Base-by-base conservation (phyloP, 2,329 filamentous ascomycete genomes). In the Venturia aucupariae region DNA sequence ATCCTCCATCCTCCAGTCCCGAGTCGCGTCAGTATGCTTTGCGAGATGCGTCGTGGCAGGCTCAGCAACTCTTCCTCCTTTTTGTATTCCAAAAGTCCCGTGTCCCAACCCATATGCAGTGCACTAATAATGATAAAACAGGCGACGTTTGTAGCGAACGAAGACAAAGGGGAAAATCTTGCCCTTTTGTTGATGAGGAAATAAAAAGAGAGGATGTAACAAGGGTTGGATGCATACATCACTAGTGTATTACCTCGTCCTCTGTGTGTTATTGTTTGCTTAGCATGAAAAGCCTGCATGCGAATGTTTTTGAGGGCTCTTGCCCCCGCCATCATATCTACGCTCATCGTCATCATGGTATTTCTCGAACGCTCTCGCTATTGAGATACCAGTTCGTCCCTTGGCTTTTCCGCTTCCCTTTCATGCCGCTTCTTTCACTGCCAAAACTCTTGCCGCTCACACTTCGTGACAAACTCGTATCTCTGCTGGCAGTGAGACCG, bases 401-500 rank as follows among this genome's bases (percentile, higher is more conserved):
- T 19, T 60, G 35, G 27, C 41, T 60, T 19, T 41, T 60, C 22
- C 38, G n/a, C 27, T 42, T 44, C n/a, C 59, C 41, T 44, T 44
- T 44, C 15, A 19, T 32, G 17, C 22, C 59, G 15, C 59, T 60
- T 32, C 41, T 60, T 60, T 60, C 41, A 19, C 59, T 60, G 2
- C 35, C 22, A n/a, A 41, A 42, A n/a, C 59, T 60, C 24, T 11
- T 19, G 38, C 38, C n/a, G 17, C 59, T 60, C 3, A 3, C n/a
- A 44, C 38, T 60, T 24, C 59, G 42, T 4, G 59, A 41, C 15
- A 60, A 22, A 60, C 38, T 41, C n/a, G 59, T 60, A n/a, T 60
- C 59, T 60, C 59, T n/a, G 27, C 59, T 60, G 68, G 10, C 70
- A 68, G 15, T 69, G 71, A 48, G 69, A 66, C 19, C 73, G 19